Evolutionary conservation across 345 rosid genomes (phyloP).

Genomic region (Linum lewisii): DNA sequence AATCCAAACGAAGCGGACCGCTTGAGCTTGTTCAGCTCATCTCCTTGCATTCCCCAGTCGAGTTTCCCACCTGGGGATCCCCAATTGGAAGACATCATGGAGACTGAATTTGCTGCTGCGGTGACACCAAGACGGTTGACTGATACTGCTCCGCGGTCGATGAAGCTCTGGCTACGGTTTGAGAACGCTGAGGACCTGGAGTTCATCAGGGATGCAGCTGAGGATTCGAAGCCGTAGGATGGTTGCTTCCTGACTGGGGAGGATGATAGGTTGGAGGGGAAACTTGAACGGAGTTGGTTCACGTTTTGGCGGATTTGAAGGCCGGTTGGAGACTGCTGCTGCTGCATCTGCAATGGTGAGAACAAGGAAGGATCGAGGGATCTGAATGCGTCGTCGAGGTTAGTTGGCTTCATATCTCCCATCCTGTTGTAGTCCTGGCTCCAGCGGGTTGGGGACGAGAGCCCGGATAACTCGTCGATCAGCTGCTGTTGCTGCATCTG

Average conservation of each 20-base stretch:
- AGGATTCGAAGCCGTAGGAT: constrained; percentile 57
- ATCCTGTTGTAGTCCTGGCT: constrained; percentile 33
- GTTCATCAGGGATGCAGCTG: constrained; percentile 87
- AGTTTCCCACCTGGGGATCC: constrained; percentile 69
- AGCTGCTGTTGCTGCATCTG: constrained; percentile 36
- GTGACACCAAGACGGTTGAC: constrained; percentile 28
- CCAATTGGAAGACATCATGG: constrained; percentile 61
- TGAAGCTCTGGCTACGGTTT: constrained; percentile 80
- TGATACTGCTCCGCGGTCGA: constrained; percentile 45
- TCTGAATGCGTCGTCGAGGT: constrained; percentile 57
- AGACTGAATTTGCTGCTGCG: constrained; percentile 32
- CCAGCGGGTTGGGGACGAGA: constrained; percentile 52
- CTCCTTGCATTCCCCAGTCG: constrained; percentile 87
- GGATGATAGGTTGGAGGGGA: constrained; percentile 38
- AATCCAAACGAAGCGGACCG: constrained; percentile 74
- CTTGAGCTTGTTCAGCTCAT: constrained; percentile 75
- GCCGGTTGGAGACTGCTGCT: constrained; percentile 57
- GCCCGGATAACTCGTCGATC: constrained; percentile 57
- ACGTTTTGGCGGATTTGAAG: constrained; percentile 55
- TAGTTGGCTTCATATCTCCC: constrained; percentile 41
- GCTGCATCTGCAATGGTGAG: constrained; percentile 49
- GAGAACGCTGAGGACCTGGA: constrained; percentile 83
- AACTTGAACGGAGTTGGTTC: constrained; percentile 59
- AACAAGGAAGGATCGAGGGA: constrained; percentile 48
- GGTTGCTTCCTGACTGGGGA: constrained; percentile 48